phyloP scores from a whole-genome alignment of 176 grass and related monocot species.

The sorghum (Sorghum bicolor) region Sorghum_bicolor_NCBIv3 NC_012872.2:7729501-7730000 shows the following conservation, averaged over 20 bases:
- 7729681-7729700: slow-evolving; percentile 10
- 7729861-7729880: slow-evolving; percentile 10
- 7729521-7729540: neutral
- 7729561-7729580: slow-evolving; percentile 65
- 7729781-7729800: slow-evolving; percentile 67
- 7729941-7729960: slow-evolving; percentile 42
- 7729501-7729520: no score
- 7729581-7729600: slow-evolving; percentile 97
- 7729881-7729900: slow-evolving; percentile 41
- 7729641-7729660: neutral
- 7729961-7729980: slow-evolving; percentile 56
- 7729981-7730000: slow-evolving; percentile 73
- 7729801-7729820: slow-evolving; percentile 54
- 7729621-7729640: neutral
- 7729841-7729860: slow-evolving; percentile 47
- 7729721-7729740: slow-evolving; percentile 67
- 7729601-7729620: slow-evolving; percentile 88
- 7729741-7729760: slow-evolving; percentile 44
- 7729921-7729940: slow-evolving; percentile 68
- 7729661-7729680: neutral
- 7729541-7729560: neutral
- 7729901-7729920: slow-evolving; percentile 46
- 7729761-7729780: slow-evolving; percentile 38
- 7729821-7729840: slow-evolving; percentile 96
- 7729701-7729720: slow-evolving; percentile 95